Conservation (phyloP, 768 basidiomycete species). For the Paxillus ammoniavirescens region DNA sequence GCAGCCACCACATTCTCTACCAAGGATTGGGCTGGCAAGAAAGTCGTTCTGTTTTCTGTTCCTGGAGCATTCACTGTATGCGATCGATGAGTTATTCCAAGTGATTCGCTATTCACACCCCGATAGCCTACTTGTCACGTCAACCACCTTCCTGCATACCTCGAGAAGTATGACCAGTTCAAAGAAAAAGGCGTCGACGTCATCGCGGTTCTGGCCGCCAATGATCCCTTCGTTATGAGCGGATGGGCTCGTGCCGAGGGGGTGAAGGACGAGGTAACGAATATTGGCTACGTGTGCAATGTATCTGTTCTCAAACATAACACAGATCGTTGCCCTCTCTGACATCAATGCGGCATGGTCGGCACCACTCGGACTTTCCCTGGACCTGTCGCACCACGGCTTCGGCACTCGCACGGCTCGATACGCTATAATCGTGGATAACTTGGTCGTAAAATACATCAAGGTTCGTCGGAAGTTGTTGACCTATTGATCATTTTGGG, state of each 20-base stretch:
- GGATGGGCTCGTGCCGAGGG: slow-evolving; percentile 60
- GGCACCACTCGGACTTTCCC: slow-evolving; percentile 48
- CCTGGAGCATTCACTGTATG: slow-evolving; percentile 81
- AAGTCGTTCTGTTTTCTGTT: slow-evolving; percentile 74
- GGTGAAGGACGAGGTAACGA: slow-evolving; percentile 62
- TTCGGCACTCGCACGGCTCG: slow-evolving; percentile 60
- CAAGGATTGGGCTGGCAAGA: slow-evolving; percentile 76
- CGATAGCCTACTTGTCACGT: slow-evolving; percentile 41
- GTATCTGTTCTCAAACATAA: neutral
- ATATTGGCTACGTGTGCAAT: slow-evolving; percentile 7
- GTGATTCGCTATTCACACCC: neutral
- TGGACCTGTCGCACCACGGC: slow-evolving; percentile 49
- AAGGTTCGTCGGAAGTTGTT: slow-evolving; percentile 38
- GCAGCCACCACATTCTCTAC: slow-evolving; percentile 56
- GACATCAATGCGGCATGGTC: slow-evolving; percentile 60
- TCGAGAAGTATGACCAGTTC: slow-evolving; percentile 46
- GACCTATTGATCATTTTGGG: slow-evolving; percentile 4
- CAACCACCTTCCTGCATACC: slow-evolving; percentile 46
- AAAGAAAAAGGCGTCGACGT: slow-evolving; percentile 52
- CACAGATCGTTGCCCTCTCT: slow-evolving; percentile 57
- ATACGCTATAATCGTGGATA: slow-evolving; percentile 65
- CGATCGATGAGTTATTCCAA: neutral
- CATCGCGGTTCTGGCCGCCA: slow-evolving; percentile 55
- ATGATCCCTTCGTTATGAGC: slow-evolving; percentile 59
- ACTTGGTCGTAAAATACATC: slow-evolving; percentile 68